phyloP scores from a whole-genome alignment of 2,329 filamentous ascomycete genomes.

The Clarireedia monteithiana region DNA sequence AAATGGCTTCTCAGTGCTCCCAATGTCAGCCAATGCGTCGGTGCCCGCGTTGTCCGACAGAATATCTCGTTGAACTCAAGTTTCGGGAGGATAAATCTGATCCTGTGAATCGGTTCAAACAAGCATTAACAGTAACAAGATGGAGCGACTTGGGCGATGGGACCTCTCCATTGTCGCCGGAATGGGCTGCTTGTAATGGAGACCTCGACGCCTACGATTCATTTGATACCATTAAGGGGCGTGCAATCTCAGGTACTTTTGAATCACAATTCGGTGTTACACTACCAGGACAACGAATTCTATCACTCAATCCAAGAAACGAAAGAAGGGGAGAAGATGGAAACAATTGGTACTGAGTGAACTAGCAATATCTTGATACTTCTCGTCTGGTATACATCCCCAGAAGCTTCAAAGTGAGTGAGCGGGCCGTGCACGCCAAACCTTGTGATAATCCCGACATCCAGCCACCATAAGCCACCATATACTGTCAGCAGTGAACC shows the following conservation, averaged over 20 bases:
- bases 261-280: conserved; percentile 46
- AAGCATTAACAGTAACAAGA: conserved; percentile 51
- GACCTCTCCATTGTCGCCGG: conserved; percentile 38
- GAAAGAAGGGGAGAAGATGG: conserved; percentile 46
- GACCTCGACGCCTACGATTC: conserved; percentile 40
- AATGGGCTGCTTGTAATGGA: conserved; percentile 50
- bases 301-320: conserved; percentile 50
- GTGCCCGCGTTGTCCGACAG: conserved; percentile 53
- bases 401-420: no score
- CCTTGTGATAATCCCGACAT: no score
- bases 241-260: conserved; percentile 51
- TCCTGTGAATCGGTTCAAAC: conserved; percentile 42
- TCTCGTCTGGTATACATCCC: no score
- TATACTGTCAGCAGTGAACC: no score
- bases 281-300: conserved; percentile 48
- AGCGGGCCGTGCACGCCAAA: no score
- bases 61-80: conserved; percentile 54
- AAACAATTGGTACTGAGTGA: conserved; percentile 47
- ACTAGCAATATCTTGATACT: no score
- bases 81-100: conserved; percentile 47
- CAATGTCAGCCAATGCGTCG: conserved; percentile 50
- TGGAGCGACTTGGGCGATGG: conserved; percentile 56
- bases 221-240: conserved; percentile 42
- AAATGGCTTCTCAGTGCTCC: conserved; percentile 44
- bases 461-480: no score